A percentile compares a stretch with the other conserved stretches of the same genome.
Conservation (phyloP, 768 basidiomycete genomes). For the Pleurotus djamor region DNA sequence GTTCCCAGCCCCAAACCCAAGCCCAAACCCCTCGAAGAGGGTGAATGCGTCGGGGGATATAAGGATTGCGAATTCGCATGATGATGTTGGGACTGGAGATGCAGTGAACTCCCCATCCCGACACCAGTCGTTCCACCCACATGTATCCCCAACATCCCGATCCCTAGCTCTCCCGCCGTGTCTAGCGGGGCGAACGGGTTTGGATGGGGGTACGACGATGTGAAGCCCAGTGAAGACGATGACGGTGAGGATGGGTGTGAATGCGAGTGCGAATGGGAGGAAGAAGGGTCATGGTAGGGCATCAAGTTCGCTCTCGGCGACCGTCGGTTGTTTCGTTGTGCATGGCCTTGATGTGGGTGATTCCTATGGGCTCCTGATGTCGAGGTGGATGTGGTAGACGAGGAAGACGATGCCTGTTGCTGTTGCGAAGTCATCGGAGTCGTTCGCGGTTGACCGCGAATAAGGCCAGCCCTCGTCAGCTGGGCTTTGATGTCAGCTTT, state of each 20-base stretch:
- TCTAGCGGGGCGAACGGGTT: background rate
- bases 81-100: conserved; percentile 7
- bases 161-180: no score
- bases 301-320: no score
- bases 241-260: conserved; percentile 13
- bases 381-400: conserved; percentile 9
- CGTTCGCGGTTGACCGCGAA: conserved; percentile 74
- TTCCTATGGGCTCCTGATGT: conserved; percentile 15
- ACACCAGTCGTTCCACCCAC: background rate
- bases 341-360: conserved; percentile 12
- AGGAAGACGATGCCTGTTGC: conserved; percentile 27
- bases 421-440: conserved; percentile 34
- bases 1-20: background rate
- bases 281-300: no score
- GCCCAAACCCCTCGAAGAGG: background rate
- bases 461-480: conserved; percentile 72
- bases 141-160: no score
- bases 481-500: conserved; percentile 84
- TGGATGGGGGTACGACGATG: conserved; percentile 6
- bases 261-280: conserved; percentile 18
- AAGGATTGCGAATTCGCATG: conserved; percentile 14
- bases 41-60: no score
- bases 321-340: no score
- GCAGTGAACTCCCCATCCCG: conserved; percentile 13
- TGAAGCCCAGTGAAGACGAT: conserved; percentile 18